Evolutionary conservation across 306 rosid genomes (phyloP).

Genomic region (Prunus padus): DNA sequence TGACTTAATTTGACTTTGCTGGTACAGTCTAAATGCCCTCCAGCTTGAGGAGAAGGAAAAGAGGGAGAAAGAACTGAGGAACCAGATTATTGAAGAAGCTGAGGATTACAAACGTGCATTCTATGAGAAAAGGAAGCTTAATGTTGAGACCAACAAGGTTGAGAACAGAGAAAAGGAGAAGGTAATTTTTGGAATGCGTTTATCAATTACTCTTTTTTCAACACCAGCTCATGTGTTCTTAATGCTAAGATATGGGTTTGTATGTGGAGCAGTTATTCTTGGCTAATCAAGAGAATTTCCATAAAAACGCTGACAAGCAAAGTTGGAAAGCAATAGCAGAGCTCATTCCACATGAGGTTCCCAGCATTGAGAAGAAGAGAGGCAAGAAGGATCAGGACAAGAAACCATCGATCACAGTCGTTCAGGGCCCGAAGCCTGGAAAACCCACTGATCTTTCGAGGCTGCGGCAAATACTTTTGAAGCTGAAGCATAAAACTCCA

Average conservation of each 20-base stretch:
- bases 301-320: constrained; percentile 93
- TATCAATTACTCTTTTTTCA: neutral
- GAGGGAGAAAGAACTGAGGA: constrained; percentile 85
- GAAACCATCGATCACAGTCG: constrained; percentile 77
- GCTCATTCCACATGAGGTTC: constrained; percentile 91
- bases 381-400: constrained; percentile 97
- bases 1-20: constrained; percentile 23
- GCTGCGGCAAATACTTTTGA: constrained; percentile 83
- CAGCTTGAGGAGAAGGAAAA: constrained; percentile 91
- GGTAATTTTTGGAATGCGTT: constrained; percentile 42
- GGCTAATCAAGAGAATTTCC: constrained; percentile 94
- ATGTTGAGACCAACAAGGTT: constrained; percentile 80
- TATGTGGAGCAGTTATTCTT: constrained; percentile 53
- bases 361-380: constrained; percentile 87
- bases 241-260: constrained; percentile 6
- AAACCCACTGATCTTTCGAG: constrained; percentile 94
- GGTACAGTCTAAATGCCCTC: constrained; percentile 79
- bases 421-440: constrained; percentile 99
- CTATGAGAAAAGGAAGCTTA: constrained; percentile 93
- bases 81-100: constrained; percentile 89
- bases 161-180: constrained; percentile 92
- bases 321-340: constrained; percentile 97
- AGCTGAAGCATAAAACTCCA: constrained; percentile 96
- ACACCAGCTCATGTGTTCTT: constrained; percentile 2
- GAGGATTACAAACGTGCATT: constrained; percentile 77